Evolutionary conservation across 2,329 filamentous ascomycete genomes (phyloP).

Genomic region (Neurospora crassa): DNA sequence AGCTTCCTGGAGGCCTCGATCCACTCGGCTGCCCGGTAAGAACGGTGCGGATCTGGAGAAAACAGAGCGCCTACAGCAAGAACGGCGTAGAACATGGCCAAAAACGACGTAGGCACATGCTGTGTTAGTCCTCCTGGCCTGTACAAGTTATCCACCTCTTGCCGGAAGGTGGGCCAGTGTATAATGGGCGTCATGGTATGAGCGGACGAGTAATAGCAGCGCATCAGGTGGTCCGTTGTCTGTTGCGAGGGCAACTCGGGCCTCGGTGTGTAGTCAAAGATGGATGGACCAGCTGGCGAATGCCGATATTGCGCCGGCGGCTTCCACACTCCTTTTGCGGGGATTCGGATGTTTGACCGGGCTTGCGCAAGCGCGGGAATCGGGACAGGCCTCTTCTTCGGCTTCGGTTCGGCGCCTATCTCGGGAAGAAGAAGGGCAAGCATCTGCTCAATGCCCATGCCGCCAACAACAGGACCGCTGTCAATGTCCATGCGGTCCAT

Average conservation of each 20-base stretch:
- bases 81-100: slow-evolving; percentile 72
- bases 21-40: slow-evolving; percentile 48
- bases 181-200: slow-evolving; percentile 78
- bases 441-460: slow-evolving; percentile 33
- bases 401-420: slow-evolving; percentile 55
- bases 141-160: slow-evolving; percentile 70
- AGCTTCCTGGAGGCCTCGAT: slow-evolving; percentile 61
- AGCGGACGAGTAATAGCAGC: slow-evolving; percentile 64
- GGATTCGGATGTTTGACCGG: slow-evolving; percentile 60
- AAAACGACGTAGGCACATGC: slow-evolving; percentile 58
- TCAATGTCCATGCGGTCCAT: slow-evolving; percentile 32
- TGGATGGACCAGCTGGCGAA: slow-evolving; percentile 28
- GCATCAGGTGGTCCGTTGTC: slow-evolving; percentile 61
- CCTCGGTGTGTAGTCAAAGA: slow-evolving; percentile 39
- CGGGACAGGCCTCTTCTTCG: slow-evolving; percentile 49
- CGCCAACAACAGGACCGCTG: slow-evolving; percentile 8
- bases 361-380: slow-evolving; percentile 63
- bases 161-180: slow-evolving; percentile 77
- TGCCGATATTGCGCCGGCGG: slow-evolving; percentile 60
- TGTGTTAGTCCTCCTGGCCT: slow-evolving; percentile 50
- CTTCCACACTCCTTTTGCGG: slow-evolving; percentile 72
- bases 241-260: slow-evolving; percentile 62
- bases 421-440: slow-evolving; percentile 48
- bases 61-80: slow-evolving; percentile 77
- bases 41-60: slow-evolving; percentile 44